Evolutionary conservation across 2,329 filamentous ascomycete species (phyloP), one percentile per base, ranked within the genome.

Genomic region (Colletotrichum sojae): DNA sequence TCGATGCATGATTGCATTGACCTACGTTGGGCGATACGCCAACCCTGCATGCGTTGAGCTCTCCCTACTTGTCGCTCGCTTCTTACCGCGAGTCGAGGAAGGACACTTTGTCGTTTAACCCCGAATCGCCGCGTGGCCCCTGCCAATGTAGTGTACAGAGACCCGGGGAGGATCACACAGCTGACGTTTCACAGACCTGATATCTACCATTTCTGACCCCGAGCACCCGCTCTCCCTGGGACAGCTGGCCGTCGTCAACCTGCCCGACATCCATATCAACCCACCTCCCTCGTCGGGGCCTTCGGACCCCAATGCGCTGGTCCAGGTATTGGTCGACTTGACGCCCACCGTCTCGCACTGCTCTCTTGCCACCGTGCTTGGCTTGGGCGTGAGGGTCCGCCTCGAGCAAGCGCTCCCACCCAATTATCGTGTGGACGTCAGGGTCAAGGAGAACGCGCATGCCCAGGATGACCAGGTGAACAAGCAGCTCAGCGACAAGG

Each of bases 311-410:
- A 82, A 84, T 82, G 90, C 77, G 77, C 88, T 88, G 83, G 94
- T 84, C 82, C 91, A 85, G 46, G 94, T 98, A 43, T 88, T 91
- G 3, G 94, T 99, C 51, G 89, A 97, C 76, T 92, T 99, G 73
- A 99, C 96, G 12, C 96, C 96, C 10, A 99, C 96, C 27, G 96
- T 98, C 77, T 97, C 95, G 16, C 96, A 98, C 81, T 99, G 96
- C 84, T 97, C 94, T 58, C 88, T 99, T 48, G 96, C 96, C 39
- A 99, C 96, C 0, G 94, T 99, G 69, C 97, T 99, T 75, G 96
- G 96, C 0, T 87, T 99, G 16, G 96, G 95, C 15, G 94, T 99
- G 22, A 90, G 96, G 52, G 95, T 98, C 49, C 90, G 96, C 25
- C 87, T 99, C 25, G 95, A 98, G 82, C 92, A 97, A 79, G 92